Evolutionary conservation across 2,329 filamentous ascomycete species (phyloP).

Genomic region (Fusarium nanum): DNA sequence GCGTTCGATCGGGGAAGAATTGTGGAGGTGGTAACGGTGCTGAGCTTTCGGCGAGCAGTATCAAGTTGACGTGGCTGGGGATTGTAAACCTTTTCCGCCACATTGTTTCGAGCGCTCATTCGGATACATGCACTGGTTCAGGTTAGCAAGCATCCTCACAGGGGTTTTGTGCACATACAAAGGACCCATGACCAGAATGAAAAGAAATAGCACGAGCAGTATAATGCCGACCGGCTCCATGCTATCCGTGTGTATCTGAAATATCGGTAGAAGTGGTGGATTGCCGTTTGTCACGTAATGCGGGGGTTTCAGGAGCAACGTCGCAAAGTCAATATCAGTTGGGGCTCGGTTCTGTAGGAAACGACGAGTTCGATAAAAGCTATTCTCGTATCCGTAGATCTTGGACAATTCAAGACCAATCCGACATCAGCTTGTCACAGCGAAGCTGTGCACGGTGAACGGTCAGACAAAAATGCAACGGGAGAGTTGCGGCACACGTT

Average conservation of each 20-base stretch:
- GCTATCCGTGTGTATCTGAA: not conserved
- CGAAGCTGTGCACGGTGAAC: not conserved
- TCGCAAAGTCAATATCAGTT: not conserved
- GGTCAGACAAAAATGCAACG: not conserved
- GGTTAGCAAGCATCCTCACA: not conserved
- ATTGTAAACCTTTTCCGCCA: conserved; percentile 32
- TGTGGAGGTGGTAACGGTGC: conserved; percentile 46
- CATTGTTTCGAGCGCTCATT: conserved; percentile 19
- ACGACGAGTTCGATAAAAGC: not conserved
- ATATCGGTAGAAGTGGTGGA: not conserved
- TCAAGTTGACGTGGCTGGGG: conserved; percentile 39
- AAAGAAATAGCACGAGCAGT: conserved; percentile 41
- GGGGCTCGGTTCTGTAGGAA: not conserved
- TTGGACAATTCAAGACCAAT: not conserved
- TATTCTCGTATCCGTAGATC: not conserved
- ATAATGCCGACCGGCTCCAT: conserved; percentile 47
- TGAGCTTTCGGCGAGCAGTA: conserved; percentile 47
- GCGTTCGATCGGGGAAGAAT: conserved; percentile 20
- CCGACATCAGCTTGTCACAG: not conserved
- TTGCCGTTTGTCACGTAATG: conserved; percentile 2
- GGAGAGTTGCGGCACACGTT: not conserved
- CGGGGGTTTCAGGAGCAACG: not conserved
- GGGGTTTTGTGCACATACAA: conserved; percentile 21
- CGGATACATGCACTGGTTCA: conserved; percentile 35
- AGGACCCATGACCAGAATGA: conserved; percentile 39